These are phyloP conservation scores for Lepiota subincarnata DNA, from an alignment of 768 basidiomycete species.

Conservation along the genomic window DNA sequence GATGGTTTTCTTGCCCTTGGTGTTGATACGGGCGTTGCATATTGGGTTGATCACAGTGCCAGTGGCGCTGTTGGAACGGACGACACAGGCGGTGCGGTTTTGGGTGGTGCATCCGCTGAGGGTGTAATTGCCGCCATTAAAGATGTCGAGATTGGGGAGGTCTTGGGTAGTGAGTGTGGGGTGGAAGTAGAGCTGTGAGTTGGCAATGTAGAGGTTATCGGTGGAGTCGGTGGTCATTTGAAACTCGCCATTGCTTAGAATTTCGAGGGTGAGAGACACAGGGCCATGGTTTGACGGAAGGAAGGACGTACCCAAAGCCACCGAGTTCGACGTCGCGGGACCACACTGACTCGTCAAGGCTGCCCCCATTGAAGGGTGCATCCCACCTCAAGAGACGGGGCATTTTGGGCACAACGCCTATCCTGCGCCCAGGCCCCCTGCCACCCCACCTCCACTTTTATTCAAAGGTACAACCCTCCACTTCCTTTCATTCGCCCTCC, in stretches of 20 bases:
- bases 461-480: background rate
- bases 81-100: slow-evolving; percentile 33
- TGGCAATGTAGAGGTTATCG: slow-evolving; percentile 60
- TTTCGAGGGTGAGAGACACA: background rate
- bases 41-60: slow-evolving; percentile 68
- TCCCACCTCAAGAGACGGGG: slow-evolving; percentile 5
- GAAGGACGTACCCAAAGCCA: slow-evolving; percentile 55
- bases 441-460: background rate
- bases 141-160: slow-evolving; percentile 36
- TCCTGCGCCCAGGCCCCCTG: background rate
- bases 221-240: slow-evolving; percentile 79
- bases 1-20: slow-evolving; percentile 54
- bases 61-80: slow-evolving; percentile 31
- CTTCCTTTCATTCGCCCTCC: slow-evolving; percentile 43
- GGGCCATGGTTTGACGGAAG: background rate
- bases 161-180: slow-evolving; percentile 72
- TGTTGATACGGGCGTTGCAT: slow-evolving; percentile 70
- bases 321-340: slow-evolving; percentile 39
- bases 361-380: slow-evolving; percentile 19
- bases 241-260: slow-evolving; percentile 55
- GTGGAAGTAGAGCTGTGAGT: slow-evolving; percentile 72
- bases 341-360: slow-evolving; percentile 53
- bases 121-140: slow-evolving; percentile 62
- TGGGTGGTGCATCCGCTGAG: slow-evolving; percentile 58
- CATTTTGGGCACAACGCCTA: background rate